Evolutionary conservation across 257 asterid genomes (phyloP).

Genomic region (Solanum acaule): DNA sequence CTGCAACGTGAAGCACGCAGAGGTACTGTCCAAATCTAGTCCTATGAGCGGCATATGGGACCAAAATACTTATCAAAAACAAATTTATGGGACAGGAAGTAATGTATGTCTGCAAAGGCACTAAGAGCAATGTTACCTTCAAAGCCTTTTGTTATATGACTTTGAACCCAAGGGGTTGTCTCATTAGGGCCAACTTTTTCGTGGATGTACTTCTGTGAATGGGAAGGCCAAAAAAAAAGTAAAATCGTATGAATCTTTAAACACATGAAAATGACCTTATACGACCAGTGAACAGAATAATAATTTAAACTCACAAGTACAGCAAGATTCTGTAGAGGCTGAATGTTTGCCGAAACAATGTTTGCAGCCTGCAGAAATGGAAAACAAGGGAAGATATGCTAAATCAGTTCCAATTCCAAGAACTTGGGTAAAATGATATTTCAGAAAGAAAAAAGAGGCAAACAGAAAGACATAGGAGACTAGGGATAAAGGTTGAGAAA

Average conservation of each 20-base stretch:
- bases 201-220: slow-evolving; percentile 29
- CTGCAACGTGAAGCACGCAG: neutral
- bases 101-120: neutral
- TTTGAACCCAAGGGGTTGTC: slow-evolving; percentile 51
- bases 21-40: neutral
- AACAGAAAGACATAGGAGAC: neutral
- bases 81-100: neutral
- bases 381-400: neutral
- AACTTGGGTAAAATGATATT: neutral
- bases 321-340: slow-evolving; percentile 48
- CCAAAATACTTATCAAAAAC: neutral
- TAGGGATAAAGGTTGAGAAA: neutral
- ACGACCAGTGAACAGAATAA: slow-evolving; percentile 5
- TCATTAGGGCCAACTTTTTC: slow-evolving; percentile 73
- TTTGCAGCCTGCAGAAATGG: slow-evolving; percentile 44
- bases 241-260: neutral
- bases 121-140: slow-evolving; percentile 31
- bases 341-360: slow-evolving; percentile 47
- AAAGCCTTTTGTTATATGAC: slow-evolving; percentile 53
- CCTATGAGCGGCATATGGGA: neutral
- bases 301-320: slow-evolving; percentile 33
- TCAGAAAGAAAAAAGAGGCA: neutral
- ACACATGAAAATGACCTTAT: neutral
- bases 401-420: neutral
- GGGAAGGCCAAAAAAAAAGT: neutral